These are phyloP conservation scores for Candida oleophila DNA, from an alignment of 805 yeast species.

Conservation along the genomic window DNA sequence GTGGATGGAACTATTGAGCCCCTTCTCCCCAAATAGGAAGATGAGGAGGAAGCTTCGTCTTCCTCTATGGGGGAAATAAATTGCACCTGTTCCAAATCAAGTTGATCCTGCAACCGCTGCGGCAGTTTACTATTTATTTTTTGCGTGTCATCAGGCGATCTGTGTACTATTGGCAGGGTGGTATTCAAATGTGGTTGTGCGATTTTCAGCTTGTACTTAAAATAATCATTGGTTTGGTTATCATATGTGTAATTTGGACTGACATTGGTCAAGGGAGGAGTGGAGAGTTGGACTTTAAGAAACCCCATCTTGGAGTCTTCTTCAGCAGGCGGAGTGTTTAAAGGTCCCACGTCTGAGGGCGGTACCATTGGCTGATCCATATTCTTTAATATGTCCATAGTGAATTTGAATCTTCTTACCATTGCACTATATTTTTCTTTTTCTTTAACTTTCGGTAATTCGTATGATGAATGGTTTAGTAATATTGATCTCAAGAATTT, in stretches of 20 bases:
- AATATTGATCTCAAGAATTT: neutral
- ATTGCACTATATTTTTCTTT: neutral
- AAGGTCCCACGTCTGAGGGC: neutral
- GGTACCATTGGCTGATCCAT: neutral
- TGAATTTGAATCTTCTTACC: constrained; percentile 3
- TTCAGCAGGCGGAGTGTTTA: neutral
- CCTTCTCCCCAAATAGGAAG: neutral
- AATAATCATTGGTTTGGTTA: constrained; percentile 3
- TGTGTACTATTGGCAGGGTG: neutral
- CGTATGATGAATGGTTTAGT: too few species aligned
- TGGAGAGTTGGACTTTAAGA: constrained; percentile 2
- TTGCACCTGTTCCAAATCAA: neutral
- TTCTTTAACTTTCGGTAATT: too few species aligned
- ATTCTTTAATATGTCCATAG: constrained; percentile 3
- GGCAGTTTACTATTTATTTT: neutral
- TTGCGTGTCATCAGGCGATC: neutral
- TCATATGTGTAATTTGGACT: constrained; percentile 6
- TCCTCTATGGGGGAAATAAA: constrained; percentile 1
- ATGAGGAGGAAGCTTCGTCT: neutral
- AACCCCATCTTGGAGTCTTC: neutral
- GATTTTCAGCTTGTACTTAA: constrained; percentile 2
- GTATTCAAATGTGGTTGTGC: neutral
- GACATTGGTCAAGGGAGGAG: constrained; percentile 1
- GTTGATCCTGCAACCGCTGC: too few species aligned
- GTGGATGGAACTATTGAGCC: constrained; percentile 4